A percentile compares a stretch with the other conserved stretches of the same genome.
Conservation (phyloP, 2,329 filamentous ascomycete genomes). For the Chrysoporthe austroafricana region DNA sequence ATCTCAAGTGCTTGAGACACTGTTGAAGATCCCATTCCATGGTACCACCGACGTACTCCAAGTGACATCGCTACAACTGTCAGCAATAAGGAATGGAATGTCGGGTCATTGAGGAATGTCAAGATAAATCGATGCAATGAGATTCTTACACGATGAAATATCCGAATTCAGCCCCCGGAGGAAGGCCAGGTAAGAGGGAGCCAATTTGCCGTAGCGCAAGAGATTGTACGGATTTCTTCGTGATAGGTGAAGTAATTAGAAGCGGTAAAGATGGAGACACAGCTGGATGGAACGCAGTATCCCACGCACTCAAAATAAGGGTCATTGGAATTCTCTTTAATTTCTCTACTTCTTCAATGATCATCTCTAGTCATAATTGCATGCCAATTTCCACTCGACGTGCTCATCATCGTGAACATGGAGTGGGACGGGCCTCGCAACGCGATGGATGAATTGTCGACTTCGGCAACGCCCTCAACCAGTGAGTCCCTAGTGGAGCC, state of each 20-base stretch:
- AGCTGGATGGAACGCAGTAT: background rate
- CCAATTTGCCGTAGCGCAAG: background rate
- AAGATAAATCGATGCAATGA: background rate
- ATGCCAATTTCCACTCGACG: background rate
- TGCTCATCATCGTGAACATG: background rate
- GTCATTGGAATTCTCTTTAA: background rate
- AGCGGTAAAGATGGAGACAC: no score
- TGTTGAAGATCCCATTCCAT: background rate
- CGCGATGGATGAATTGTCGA: background rate
- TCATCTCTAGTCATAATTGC: background rate
- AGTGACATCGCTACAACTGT: background rate
- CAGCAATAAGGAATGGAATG: background rate
- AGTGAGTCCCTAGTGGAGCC: conserved; percentile 5
- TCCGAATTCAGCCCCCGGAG: conserved; percentile 3
- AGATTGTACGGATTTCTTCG: background rate
- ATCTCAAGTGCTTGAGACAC: background rate
- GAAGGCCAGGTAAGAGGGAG: background rate
- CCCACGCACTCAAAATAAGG: background rate
- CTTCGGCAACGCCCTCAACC: conserved; percentile 2
- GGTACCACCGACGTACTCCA: background rate
- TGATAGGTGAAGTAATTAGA: no score
- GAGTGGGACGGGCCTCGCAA: conserved; percentile 7
- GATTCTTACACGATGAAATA: conserved; percentile 1
- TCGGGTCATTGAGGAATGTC: background rate
- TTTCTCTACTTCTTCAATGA: background rate